Conservation (phyloP, 768 basidiomycete species). For the Fomitopsis serialis region DNA sequence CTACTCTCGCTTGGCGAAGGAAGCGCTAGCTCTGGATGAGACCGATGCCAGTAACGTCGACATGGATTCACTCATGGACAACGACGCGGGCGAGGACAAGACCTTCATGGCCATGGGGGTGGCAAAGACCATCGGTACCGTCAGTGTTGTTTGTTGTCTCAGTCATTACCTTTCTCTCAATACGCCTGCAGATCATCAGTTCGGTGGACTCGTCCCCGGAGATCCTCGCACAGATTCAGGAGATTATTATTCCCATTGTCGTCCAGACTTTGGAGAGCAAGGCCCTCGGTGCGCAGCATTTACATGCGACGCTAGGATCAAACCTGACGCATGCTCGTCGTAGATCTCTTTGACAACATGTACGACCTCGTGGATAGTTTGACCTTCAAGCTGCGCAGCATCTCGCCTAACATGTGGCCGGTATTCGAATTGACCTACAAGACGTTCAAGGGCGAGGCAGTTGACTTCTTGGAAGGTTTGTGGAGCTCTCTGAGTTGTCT, state of each 20-base stretch:
- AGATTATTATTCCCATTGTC: constrained; percentile 76
- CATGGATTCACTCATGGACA: constrained; percentile 45
- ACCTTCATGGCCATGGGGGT: constrained; percentile 84
- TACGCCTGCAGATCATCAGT: constrained; percentile 52
- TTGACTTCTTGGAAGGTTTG: constrained; percentile 84
- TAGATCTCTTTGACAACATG: constrained; percentile 84
- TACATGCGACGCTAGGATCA: neutral
- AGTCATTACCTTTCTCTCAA: neutral
- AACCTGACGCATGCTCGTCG: constrained; percentile 37
- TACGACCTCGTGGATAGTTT: constrained; percentile 82
- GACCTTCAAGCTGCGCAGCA: constrained; percentile 72
- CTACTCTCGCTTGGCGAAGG: constrained; percentile 73
- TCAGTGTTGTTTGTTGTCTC: constrained; percentile 27
- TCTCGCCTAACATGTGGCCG: constrained; percentile 83
- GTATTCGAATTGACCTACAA: constrained; percentile 80
- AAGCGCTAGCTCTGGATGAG: constrained; percentile 51
- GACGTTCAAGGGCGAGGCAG: constrained; percentile 76
- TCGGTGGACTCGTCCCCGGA: constrained; percentile 71
- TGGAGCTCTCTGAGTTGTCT: neutral
- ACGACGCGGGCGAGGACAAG: constrained; percentile 74
- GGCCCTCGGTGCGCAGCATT: constrained; percentile 52
- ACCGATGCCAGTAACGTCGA: constrained; percentile 44
- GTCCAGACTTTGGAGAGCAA: constrained; percentile 72
- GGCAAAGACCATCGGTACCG: constrained; percentile 79
- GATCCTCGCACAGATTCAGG: constrained; percentile 74